A percentile compares a stretch with the other conserved stretches of the same genome.
Evolutionary conservation across 225 moss, liverwort and hornwort genomes (phyloP).

Genomic region (Straminergon stramineum): DNA sequence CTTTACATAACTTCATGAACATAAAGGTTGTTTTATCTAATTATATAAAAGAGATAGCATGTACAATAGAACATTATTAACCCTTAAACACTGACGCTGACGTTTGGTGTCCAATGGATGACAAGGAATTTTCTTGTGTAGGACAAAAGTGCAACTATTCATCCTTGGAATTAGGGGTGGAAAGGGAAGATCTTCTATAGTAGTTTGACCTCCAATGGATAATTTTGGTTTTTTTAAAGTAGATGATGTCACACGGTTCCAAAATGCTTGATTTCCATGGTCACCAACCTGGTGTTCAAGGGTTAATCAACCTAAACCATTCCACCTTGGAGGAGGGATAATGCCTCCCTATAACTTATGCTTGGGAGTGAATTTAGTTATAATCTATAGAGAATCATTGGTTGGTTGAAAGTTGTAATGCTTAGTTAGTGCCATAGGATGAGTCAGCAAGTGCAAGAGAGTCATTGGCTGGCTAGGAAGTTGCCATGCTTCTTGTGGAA

Average conservation of each 20-base stretch:
- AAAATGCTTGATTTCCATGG: too few relatives aligned
- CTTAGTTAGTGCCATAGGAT: neutral
- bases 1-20: neutral
- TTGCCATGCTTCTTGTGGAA: rapidly evolving
- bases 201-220: too few relatives aligned
- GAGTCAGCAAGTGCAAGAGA: neutral
- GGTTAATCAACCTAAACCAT: neutral
- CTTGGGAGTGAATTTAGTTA: rapidly evolving
- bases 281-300: too few relatives aligned
- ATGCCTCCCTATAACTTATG: neutral
- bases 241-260: too few relatives aligned
- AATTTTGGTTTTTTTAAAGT: too few relatives aligned
- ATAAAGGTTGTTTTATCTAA: neutral
- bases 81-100: too few relatives aligned
- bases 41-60: too few relatives aligned
- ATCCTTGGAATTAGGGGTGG: too few relatives aligned
- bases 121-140: too few relatives aligned
- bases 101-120: too few relatives aligned
- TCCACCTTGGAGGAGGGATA: neutral
- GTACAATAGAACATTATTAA: neutral
- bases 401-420: neutral
- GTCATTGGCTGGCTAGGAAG: neutral
- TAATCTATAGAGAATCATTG: neutral
- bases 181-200: too few relatives aligned
- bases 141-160: too few relatives aligned